Conservation (phyloP, 2,329 filamentous ascomycete species). For the Ophiostoma piceae region DNA sequence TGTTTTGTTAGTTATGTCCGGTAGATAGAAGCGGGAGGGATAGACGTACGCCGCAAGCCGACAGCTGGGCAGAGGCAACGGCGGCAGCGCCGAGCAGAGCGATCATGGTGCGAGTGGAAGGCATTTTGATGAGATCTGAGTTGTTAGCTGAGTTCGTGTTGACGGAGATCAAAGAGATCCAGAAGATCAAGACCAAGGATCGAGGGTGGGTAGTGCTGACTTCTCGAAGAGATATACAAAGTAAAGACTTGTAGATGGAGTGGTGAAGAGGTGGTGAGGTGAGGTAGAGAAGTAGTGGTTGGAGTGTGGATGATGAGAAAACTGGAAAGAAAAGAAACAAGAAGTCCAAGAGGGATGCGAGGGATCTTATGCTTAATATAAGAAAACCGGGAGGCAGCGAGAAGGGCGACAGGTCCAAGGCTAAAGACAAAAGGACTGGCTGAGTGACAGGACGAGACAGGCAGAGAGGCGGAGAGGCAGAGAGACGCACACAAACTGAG, state of each 20-base stretch:
- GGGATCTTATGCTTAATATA: conserved; percentile 17
- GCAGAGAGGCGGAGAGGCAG: neutral
- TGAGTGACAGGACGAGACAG: neutral
- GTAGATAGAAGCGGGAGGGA: neutral
- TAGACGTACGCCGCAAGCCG: conserved; percentile 47
- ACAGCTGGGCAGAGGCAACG: conserved; percentile 41
- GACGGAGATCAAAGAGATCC: neutral
- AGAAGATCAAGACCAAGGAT: neutral
- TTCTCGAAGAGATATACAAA: conserved; percentile 16
- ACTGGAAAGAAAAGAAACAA: conserved; percentile 10
- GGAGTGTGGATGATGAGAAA: conserved; percentile 13
- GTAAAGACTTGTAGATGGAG: neutral
- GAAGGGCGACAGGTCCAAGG: neutral
- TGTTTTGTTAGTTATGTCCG: conserved; percentile 29
- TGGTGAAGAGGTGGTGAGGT: neutral
- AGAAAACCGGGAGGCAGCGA: conserved; percentile 2
- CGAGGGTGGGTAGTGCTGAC: conserved; percentile 2
- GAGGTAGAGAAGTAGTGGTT: neutral
- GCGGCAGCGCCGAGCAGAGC: conserved; percentile 36
- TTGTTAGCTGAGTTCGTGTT: conserved; percentile 35
- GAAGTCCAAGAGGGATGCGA: conserved; percentile 7
- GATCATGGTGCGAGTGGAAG: conserved; percentile 33
- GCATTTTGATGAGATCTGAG: conserved; percentile 38
- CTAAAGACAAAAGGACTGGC: neutral
- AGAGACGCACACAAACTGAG: neutral